phyloP scores from a whole-genome alignment of 1,284 basidiomycete genomes.

The Schizophyllum amplum region DNA sequence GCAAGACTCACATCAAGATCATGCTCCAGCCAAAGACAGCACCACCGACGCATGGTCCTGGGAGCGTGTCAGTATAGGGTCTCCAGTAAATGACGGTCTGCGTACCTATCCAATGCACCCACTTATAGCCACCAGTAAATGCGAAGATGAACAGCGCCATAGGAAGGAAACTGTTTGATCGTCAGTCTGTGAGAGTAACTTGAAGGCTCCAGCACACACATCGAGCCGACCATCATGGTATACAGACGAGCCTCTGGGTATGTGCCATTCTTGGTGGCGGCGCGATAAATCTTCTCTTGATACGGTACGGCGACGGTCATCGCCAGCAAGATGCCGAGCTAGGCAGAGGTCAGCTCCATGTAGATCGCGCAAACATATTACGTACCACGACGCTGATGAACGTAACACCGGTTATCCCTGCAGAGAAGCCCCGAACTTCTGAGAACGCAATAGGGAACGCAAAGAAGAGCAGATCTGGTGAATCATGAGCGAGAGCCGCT shows the following conservation, averaged over 20 bases:
- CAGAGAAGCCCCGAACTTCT: slow-evolving; percentile 33
- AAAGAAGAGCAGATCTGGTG: slow-evolving; percentile 32
- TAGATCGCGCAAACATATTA: too few relatives aligned
- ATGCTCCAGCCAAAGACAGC: slow-evolving; percentile 30
- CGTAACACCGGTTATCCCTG: slow-evolving; percentile 37
- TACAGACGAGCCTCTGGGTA: slow-evolving; percentile 46
- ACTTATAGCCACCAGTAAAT: slow-evolving; percentile 35
- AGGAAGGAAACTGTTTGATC: slow-evolving; percentile 25
- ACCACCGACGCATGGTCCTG: slow-evolving; percentile 27
- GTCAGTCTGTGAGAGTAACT: background rate
- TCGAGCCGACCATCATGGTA: slow-evolving; percentile 39
- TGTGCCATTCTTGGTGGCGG: slow-evolving; percentile 28
- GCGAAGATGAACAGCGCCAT: slow-evolving; percentile 31
- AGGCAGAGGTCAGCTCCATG: slow-evolving; percentile 4
- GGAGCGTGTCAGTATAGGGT: too few relatives aligned
- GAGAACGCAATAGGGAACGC: slow-evolving; percentile 31
- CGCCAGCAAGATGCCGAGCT: slow-evolving; percentile 29
- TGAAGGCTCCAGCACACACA: slow-evolving; percentile 25
- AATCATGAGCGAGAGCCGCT: slow-evolving; percentile 13
- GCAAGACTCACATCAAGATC: slow-evolving; percentile 21
- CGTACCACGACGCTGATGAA: slow-evolving; percentile 44
- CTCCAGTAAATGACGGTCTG: too few relatives aligned
- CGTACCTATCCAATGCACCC: slow-evolving; percentile 31
- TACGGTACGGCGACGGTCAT: slow-evolving; percentile 21
- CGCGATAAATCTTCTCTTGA: slow-evolving; percentile 26